Evolutionary conservation across 768 basidiomycete genomes (phyloP), one percentile per base, ranked within the genome.

Genomic region (Amanita molliuscula): DNA sequence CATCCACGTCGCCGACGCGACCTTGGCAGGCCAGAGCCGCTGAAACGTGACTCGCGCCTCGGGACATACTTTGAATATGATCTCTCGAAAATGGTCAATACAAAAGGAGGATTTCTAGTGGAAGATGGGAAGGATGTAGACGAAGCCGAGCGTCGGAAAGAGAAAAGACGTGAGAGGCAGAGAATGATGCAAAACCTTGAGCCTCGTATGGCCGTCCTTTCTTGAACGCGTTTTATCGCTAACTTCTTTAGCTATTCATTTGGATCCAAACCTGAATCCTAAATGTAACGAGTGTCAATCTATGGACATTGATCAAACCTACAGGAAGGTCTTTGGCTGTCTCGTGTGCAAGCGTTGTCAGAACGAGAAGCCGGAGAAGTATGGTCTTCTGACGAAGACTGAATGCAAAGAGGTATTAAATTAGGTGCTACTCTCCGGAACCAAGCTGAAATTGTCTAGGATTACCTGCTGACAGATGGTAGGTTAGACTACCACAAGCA

Each of bases 1-100:
- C 63, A 6, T 79, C 82, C 23, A 75, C 69, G 10, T 81, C 81
- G 15, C 78, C 84, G 1, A 84, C 85, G 3, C 73, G 67, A 0
- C 70, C 73, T 8, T 8, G 77, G 76, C 0, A 70, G 70, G 0
- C 58, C 71, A 1, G 69, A 73, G 49, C 71, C 76, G 48, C 67
- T 91, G 48, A 78, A 79, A 59, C 79, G 85, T 6, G 88, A 92
- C 57, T 76, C 82, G 10, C 78, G 88, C 29, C 71, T 92, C 9
- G 95, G 91, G 23, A 88, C 80, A 43, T 97, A 97, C 68, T 95
- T 95, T 56, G 95, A 98, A 56, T 98, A 96, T 78, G 94, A 97
- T 64, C 66, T 97, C 11, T 88, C 88, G 10, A 97, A 96, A 73
- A 88, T 97, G 82, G 84, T 92, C 60, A 97, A 99, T 64, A 85